Evolutionary conservation across 2,329 filamentous ascomycete species (phyloP).

Genomic region (Clarireedia sp.): DNA sequence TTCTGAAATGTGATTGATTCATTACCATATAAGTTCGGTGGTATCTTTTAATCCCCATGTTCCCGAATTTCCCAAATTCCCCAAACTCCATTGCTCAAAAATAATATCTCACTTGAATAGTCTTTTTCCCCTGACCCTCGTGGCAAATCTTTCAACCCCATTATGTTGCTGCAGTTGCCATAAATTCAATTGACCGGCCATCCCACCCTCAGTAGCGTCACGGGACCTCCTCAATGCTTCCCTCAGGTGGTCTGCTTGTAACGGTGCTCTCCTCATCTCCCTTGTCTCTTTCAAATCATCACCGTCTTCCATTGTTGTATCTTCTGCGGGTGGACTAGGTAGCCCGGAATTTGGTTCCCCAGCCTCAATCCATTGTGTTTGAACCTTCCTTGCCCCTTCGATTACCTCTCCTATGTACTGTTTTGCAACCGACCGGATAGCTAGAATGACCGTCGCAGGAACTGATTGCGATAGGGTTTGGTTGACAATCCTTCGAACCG

Average conservation of each 20-base stretch:
- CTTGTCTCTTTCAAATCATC: constrained; percentile 29
- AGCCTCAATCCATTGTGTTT: constrained; percentile 60
- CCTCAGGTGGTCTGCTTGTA: constrained; percentile 66
- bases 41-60: too few species aligned
- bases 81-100: background rate
- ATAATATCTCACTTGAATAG: constrained; percentile 25
- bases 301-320: constrained; percentile 10
- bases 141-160: constrained; percentile 49
- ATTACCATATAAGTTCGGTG: too few species aligned
- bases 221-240: constrained; percentile 66
- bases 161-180: constrained; percentile 55
- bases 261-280: constrained; percentile 42
- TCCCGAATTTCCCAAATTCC: background rate
- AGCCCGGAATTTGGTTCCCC: constrained; percentile 51
- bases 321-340: constrained; percentile 34
- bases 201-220: constrained; percentile 50
- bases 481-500: constrained; percentile 69
- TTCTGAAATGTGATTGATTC: too few species aligned
- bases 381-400: constrained; percentile 61
- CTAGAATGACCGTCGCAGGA: constrained; percentile 62
- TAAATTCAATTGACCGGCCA: constrained; percentile 48
- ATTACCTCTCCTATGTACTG: constrained; percentile 71
- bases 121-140: constrained; percentile 25
- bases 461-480: constrained; percentile 75
- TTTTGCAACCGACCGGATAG: constrained; percentile 70